These are phyloP conservation scores for Artemisia argyi DNA, from an alignment of 129 eudicot species.

Conservation along the genomic window DNA sequence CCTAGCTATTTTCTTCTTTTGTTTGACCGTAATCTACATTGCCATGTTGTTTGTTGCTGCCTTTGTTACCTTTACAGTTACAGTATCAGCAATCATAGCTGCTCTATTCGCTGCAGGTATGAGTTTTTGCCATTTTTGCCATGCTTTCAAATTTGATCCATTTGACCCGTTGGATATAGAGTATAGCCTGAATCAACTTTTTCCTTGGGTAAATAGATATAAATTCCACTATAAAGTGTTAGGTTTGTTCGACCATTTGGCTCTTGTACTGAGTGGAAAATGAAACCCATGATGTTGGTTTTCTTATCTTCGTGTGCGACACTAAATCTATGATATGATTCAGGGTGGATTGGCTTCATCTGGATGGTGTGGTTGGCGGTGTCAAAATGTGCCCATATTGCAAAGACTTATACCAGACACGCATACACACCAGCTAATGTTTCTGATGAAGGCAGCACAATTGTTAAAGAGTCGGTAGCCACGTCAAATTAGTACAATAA, in stretches of 20 bases:
- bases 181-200: not conserved
- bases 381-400: conserved; percentile 54
- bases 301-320: not conserved
- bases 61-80: conserved; percentile 65
- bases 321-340: not conserved
- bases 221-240: not conserved
- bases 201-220: not conserved
- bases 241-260: not conserved
- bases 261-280: not conserved
- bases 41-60: conserved; percentile 63
- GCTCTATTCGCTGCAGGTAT: conserved; percentile 70
- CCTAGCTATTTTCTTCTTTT: conserved; percentile 82
- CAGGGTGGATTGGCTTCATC: conserved; percentile 88
- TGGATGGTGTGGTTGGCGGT: conserved; percentile 63
- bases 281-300: not conserved
- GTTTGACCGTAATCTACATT: conserved; percentile 62
- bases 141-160: not conserved
- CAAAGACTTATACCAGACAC: conserved; percentile 44
- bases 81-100: conserved; percentile 61
- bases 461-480: conserved; percentile 12
- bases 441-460: conserved; percentile 24
- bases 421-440: conserved; percentile 50
- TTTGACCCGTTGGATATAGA: not conserved
- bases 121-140: not conserved
- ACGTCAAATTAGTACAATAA: not conserved